Conservation (phyloP, 1,284 basidiomycete genomes). For the Porodaedalea pini region DNA sequence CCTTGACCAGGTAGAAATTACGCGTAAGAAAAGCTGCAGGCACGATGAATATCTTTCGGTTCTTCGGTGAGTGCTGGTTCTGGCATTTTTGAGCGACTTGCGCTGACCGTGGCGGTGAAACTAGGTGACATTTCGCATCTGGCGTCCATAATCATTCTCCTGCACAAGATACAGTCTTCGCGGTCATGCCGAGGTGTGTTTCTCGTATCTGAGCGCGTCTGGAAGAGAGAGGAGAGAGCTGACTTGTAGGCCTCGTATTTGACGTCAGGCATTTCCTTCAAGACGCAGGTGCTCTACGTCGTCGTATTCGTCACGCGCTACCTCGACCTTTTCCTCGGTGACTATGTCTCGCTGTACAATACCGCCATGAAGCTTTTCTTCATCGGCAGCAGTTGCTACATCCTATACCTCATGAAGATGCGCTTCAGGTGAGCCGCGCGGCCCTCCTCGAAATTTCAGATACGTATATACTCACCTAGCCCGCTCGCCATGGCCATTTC, state of each 20-base stretch:
- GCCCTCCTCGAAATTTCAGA: not conserved
- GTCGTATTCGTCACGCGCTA: slow-evolving; percentile 88
- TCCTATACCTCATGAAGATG: slow-evolving; percentile 91
- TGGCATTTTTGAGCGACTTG: not conserved
- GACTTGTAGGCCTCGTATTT: slow-evolving; percentile 32
- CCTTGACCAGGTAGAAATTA: not conserved
- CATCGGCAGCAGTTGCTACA: slow-evolving; percentile 84
- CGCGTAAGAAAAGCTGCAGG: not conserved
- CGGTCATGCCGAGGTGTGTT: slow-evolving; percentile 76
- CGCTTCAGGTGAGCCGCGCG: slow-evolving; percentile 69
- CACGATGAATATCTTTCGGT: slow-evolving; percentile 19
- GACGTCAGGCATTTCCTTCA: slow-evolving; percentile 90
- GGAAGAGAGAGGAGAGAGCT: not conserved
- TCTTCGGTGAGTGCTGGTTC: slow-evolving; percentile 14
- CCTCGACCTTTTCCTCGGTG: slow-evolving; percentile 75
- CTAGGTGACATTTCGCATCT: slow-evolving; percentile 89
- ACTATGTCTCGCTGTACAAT: slow-evolving; percentile 84
- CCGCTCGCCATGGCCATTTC: slow-evolving; percentile 3
- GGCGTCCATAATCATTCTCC: slow-evolving; percentile 85
- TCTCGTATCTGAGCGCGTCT: not conserved
- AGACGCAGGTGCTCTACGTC: slow-evolving; percentile 93
- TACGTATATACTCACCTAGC: not conserved
- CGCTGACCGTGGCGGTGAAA: not conserved
- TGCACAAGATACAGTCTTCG: slow-evolving; percentile 81
- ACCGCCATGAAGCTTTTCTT: slow-evolving; percentile 97